Evolutionary conservation across 495 filamentous ascomycete genomes (phyloP), one percentile per base, ranked within the genome.

Genomic region (Hyphodiscus hymeniophilus): DNA sequence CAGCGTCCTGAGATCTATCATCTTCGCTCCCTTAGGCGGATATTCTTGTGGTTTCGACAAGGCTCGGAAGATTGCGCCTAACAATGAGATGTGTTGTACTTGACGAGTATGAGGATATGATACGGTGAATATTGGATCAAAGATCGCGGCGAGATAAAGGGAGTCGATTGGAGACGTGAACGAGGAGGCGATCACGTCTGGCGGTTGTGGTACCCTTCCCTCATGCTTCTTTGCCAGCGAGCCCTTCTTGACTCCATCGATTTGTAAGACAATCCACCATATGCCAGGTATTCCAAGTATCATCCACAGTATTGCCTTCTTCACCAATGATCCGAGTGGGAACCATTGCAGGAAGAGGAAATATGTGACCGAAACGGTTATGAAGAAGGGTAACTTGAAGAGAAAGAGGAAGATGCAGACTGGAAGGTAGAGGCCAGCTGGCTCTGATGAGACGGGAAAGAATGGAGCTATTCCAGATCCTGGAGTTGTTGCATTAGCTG

Each of bases 261-360:
- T 83, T 57, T 96, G 90, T 0, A 99, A 72, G 65, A 97, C 92
- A 41, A 95, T 84, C 90, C 91, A 97, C 91, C 92, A 97, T 31
- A 96, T 82, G 16, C 90, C 90, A 0, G 89, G 86, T 18, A 89
- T 82, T 24, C 79, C 82, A 15, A 99, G 73, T 35, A 97, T 77
- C 38, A 79, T 72, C 91, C 94, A 97, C 23, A 97, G 61, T 32
- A 82, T 73, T 13, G 88, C 80, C 64, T 95, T 97, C 60, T 87
- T 86, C 11, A 73, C 65, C 30, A 88, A 61, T 8, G 79, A 79
- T 1, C 87, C 87, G n/a, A 95, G 78, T 0, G 89, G 90, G 2
- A 96, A 75, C 77, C 81, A 88, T 68, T 89, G 85, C 34, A 97
- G 70, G 22, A 95, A 54, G 42, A 85, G 59, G 64, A 95, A 92